Base-by-base conservation (phyloP, 805 yeast species). In the Aciculoconidium aculeatum region DNA sequence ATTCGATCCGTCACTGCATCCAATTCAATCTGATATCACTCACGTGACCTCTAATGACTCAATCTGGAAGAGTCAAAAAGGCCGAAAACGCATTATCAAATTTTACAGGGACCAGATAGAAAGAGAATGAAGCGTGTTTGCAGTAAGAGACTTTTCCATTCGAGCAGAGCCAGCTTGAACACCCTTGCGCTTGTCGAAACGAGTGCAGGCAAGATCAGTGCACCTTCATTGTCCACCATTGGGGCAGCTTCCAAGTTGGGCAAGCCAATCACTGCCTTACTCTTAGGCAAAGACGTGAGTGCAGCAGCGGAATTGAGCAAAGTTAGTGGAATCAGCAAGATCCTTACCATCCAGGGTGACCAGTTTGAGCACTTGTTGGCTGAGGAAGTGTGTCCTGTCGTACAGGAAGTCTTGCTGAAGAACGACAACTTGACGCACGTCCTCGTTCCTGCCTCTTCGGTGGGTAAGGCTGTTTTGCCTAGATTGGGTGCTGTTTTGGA, bases 401-500 rank as follows among this genome's bases (percentile, higher is more conserved):
- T 75, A 45, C 63, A 66, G 39, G 56, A 67, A 37, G 46, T 73
- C 23, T 53, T 79, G 28, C 58, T 63, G 40, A 55, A 39, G 31
- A 60, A 47, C 22, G 37, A 39, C n/a, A 69, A 61, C 16, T 70
- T 65, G 57, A 72, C 82, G 10, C 94, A 87, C 53, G 77, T 92
- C 35, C 61, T 90, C 11, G 75, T 80, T 8, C 75, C 94, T 4
- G 83, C 90, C 21, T 77, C 94, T n/a, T 76, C 95, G 1, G 79
- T 80, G 13, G 96, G 96, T 28, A 87, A 88, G 55, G 80, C 80
- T 37, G 61, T 88, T 17, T 61, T 92, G 27, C 97, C 98, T 21
- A 71, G 97, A 41, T 68, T 82, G 13, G 94, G 85, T 18, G 96
- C 96, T 1, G 48, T 81, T 33, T 61, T 90, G 28, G 94, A 90